Evolutionary conservation across 1,284 basidiomycete genomes (phyloP).

Genomic region (Bjerkandera adusta): DNA sequence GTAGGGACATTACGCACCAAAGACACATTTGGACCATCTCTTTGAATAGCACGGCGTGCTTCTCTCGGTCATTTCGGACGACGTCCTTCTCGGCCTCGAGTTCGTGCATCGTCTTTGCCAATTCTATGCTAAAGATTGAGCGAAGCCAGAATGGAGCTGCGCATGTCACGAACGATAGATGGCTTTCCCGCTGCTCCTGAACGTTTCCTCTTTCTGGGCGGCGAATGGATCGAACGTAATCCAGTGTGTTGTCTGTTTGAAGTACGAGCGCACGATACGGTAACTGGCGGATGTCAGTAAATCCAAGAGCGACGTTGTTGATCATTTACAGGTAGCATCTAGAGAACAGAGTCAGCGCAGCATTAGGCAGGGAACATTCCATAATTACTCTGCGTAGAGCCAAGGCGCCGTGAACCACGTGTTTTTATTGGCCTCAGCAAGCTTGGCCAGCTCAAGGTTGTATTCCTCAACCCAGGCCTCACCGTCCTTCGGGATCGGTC

Average conservation of each 20-base stretch:
- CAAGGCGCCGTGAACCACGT: conserved; percentile 94
- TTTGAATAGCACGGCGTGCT: conserved; percentile 66
- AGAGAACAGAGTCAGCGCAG: conserved; percentile 6
- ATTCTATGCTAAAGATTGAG: conserved; percentile 39
- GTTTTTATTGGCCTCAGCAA: conserved; percentile 50
- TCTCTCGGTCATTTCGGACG: conserved; percentile 46
- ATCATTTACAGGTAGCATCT: conserved; percentile 63
- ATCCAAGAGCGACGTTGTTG: background rate
- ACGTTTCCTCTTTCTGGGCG: conserved; percentile 79
- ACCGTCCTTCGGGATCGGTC: conserved; percentile 71
- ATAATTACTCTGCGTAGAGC: conserved; percentile 86
- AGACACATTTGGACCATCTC: conserved; percentile 90
- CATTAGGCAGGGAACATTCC: background rate
- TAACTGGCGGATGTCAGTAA: conserved; percentile 53
- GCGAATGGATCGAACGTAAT: conserved; percentile 83
- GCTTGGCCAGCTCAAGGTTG: conserved; percentile 65
- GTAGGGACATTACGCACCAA: conserved; percentile 43
- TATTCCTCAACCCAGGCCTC: conserved; percentile 67
- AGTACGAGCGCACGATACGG: conserved; percentile 78
- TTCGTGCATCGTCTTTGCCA: conserved; percentile 68
- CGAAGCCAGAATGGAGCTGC: background rate
- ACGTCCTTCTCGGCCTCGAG: conserved; percentile 49
- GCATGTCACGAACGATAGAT: conserved; percentile 59
- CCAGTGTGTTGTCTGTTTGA: conserved; percentile 76
- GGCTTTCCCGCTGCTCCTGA: conserved; percentile 76